Evolutionary conservation across 2,329 filamentous ascomycete species (phyloP), one percentile per base, ranked within the genome.

Genomic region (Harringtonia lauricola): DNA sequence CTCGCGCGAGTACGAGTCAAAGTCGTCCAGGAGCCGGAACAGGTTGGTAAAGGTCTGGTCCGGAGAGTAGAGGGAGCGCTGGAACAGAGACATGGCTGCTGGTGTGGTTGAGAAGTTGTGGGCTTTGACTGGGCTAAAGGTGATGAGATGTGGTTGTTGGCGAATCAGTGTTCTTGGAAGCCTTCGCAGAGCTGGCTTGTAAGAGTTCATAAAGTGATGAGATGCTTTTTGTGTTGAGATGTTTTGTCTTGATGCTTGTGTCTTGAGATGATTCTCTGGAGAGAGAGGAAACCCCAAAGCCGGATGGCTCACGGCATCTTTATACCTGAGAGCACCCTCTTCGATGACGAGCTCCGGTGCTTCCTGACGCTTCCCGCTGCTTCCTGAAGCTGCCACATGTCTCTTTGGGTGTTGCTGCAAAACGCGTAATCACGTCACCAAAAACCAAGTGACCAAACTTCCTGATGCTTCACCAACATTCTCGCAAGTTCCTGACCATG

Each of bases 21-120:
- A 79, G 61, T 80, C 76, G 53, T 80, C 74, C 40, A 81, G 71
- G 47, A 81, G 68, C 47, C 74, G 74, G 70, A 81, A 79, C 55
- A 81, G 72, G 47, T 52, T 54, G 42, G 45, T 43, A 36, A 57
- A 53, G 19, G 50, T 46, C 36, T 50, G 43, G 41, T 57, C 52
- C 42, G 50, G 50, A 4, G 41, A 24, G 51, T 54, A 55, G 43
- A 52, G 67, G 54, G 70, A 63, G 55, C 69, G 68, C 47, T 71
- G 67, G 65, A 79, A 79, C 65, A 79, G 65, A 52, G 75, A 70
- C 76, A 80, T 80, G 59, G 60, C 78, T 64, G 39, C 30, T 47
- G 47, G 39, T 54, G 45, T 49, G 18, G 43, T 34, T 35, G 41
- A 7, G 12, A 21, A 8, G 26, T 26, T 18, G 39, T 26, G 30